Percentiles rank a stretch among this genome's conserved stretches.
phyloP scores from a whole-genome alignment of 2,329 filamentous ascomycete genomes.

The Cryphonectria naterciae region DNA sequence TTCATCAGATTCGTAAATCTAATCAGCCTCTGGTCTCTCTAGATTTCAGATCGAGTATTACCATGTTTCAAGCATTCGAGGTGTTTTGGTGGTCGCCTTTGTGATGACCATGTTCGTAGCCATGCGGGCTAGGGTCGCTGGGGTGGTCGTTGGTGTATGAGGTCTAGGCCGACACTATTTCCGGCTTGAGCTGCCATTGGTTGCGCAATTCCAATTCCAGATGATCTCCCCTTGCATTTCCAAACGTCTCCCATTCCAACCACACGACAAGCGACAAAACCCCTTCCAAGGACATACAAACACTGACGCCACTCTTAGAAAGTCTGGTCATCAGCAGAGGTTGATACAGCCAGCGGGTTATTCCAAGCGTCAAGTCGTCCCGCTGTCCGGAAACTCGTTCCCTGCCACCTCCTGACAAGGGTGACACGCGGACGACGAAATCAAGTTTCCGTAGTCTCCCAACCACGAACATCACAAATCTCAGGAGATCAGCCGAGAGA shows the following conservation, averaged over 20 bases:
- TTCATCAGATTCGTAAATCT: not conserved
- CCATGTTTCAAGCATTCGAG: not conserved
- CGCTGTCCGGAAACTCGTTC: constrained; percentile 6
- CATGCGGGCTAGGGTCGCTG: not conserved
- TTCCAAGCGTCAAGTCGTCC: not conserved
- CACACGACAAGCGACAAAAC: not conserved
- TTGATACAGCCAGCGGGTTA: not conserved
- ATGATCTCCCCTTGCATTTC: constrained; percentile 2
- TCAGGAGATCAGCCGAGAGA: constrained; percentile 13
- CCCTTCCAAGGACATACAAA: not conserved
- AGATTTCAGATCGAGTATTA: not conserved
- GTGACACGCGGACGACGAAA: constrained; percentile 25
- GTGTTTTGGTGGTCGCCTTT: not conserved
- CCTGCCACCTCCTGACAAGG: constrained; percentile 17
- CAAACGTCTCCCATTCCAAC: constrained; percentile 7
- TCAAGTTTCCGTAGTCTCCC: constrained; percentile 3
- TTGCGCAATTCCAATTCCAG: constrained; percentile 12
- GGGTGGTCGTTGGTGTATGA: constrained; percentile 6
- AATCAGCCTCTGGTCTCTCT: not conserved
- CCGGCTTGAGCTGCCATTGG: constrained; percentile 18
- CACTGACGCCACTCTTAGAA: not conserved
- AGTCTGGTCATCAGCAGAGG: not conserved
- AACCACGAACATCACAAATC: constrained; percentile 1
- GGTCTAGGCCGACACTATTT: constrained; percentile 14
- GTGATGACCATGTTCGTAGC: not conserved